A percentile compares a stretch with the other conserved stretches of the same genome.
These are phyloP conservation scores for Leonotis leonurus DNA, from an alignment of 257 asterid species.

Conservation along the genomic window DNA sequence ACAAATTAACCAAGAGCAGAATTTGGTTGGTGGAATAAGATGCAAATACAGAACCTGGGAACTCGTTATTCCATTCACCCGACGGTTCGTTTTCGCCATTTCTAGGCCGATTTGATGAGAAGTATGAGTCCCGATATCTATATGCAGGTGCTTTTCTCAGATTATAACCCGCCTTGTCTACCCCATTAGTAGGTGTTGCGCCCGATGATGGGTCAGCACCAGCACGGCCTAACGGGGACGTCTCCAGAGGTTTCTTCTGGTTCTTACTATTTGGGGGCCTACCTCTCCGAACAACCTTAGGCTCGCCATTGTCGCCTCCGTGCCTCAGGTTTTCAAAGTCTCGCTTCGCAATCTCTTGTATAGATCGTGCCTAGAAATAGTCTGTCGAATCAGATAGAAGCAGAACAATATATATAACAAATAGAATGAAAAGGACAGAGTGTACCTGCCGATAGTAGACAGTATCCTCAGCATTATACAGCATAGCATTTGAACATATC, in stretches of 20 bases:
- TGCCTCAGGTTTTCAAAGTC: slow-evolving; percentile 82
- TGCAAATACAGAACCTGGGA: slow-evolving; percentile 58
- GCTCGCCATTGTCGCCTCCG: slow-evolving; percentile 86
- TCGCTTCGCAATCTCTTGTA: slow-evolving; percentile 73
- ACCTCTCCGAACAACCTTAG: slow-evolving; percentile 91
- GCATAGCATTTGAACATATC: slow-evolving; percentile 94
- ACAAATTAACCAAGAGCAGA: neutral
- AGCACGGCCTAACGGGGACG: slow-evolving; percentile 47
- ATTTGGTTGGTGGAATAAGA: neutral
- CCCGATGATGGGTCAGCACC: slow-evolving; percentile 50
- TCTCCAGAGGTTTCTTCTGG: slow-evolving; percentile 49
- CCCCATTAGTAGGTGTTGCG: slow-evolving; percentile 52
- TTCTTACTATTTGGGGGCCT: slow-evolving; percentile 84
- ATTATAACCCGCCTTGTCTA: slow-evolving; percentile 68
- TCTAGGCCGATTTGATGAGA: slow-evolving; percentile 45
- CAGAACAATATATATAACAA: neutral
- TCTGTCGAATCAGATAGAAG: slow-evolving; percentile 14
- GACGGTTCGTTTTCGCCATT: slow-evolving; percentile 68
- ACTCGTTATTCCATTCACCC: slow-evolving; percentile 85
- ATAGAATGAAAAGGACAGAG: neutral
- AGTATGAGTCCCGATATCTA: slow-evolving; percentile 45
- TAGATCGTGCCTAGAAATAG: slow-evolving; percentile 69
- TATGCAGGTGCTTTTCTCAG: slow-evolving; percentile 58
- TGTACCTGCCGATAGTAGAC: slow-evolving; percentile 87
- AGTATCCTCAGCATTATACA: slow-evolving; percentile 75